phyloP scores from a whole-genome alignment of 768 basidiomycete genomes.

The Hydnomerulius pinastri region DNA sequence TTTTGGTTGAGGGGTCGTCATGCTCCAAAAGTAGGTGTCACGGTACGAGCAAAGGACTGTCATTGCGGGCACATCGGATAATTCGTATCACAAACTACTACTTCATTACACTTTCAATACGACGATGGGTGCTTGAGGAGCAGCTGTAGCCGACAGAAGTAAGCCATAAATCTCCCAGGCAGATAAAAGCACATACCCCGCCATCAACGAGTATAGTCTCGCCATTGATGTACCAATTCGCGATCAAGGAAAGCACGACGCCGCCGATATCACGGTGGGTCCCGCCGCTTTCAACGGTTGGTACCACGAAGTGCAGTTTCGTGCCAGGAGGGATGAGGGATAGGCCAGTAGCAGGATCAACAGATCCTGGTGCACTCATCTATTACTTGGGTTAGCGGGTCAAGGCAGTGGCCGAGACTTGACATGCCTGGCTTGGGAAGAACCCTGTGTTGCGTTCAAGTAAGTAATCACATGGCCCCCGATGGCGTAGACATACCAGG shows the following conservation, averaged over 20 bases:
- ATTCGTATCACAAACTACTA: constrained; percentile 1
- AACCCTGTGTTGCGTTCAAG: constrained; percentile 21
- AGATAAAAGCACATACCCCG: constrained; percentile 38
- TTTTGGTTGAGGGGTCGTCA: too few relatives aligned
- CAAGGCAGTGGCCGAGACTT: neutral
- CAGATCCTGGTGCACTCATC: constrained; percentile 33
- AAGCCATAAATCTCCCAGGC: neutral
- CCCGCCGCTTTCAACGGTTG: constrained; percentile 31
- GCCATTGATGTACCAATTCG: constrained; percentile 50
- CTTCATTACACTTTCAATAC: constrained; percentile 22
- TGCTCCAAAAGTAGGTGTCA: too few relatives aligned
- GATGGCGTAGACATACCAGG: constrained; percentile 29
- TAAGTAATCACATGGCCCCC: constrained; percentile 26
- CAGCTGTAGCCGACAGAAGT: constrained; percentile 22
- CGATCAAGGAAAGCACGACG: constrained; percentile 44
- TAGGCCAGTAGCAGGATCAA: constrained; percentile 25
- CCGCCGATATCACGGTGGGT: constrained; percentile 44
- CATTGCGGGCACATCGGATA: neutral
- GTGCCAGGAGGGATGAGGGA: constrained; percentile 20
- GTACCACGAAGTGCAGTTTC: constrained; percentile 34
- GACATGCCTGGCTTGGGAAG: neutral
- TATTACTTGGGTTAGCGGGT: constrained; percentile 5
- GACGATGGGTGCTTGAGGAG: constrained; percentile 40
- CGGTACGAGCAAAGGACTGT: too few relatives aligned
- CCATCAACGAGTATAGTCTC: constrained; percentile 53